Percentiles rank a stretch among this genome's conserved stretches.
These are phyloP conservation scores for Boletus sp. DNA, from an alignment of 768 basidiomycete genomes.

Conservation along the genomic window DNA sequence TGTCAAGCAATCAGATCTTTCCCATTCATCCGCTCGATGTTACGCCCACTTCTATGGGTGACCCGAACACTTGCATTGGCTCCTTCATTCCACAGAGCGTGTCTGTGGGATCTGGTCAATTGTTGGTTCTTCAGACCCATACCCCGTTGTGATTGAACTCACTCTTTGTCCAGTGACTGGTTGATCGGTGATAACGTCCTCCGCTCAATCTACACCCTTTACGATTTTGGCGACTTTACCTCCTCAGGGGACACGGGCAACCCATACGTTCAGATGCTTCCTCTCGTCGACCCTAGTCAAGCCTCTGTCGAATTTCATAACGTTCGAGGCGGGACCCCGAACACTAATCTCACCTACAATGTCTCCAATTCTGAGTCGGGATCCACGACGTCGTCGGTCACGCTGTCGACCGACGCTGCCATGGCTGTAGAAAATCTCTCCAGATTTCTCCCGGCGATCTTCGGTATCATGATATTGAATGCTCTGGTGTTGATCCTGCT, in stretches of 20 bases:
- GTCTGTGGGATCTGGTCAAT: constrained; percentile 58
- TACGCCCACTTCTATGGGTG: constrained; percentile 43
- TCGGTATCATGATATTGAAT: constrained; percentile 76
- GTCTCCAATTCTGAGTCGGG: constrained; percentile 42
- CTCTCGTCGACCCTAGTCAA: constrained; percentile 62
- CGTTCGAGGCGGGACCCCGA: constrained; percentile 60
- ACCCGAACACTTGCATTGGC: constrained; percentile 59
- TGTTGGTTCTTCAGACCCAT: constrained; percentile 42
- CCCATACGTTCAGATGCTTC: constrained; percentile 74
- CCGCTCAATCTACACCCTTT: constrained; percentile 77
- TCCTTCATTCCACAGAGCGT: constrained; percentile 68
- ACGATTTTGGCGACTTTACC: constrained; percentile 81
- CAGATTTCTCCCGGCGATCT: constrained; percentile 66
- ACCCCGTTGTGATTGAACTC: neutral
- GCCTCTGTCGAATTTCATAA: constrained; percentile 71
- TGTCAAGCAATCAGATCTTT: constrained; percentile 61
- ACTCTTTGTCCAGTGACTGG: constrained; percentile 58
- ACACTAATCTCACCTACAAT: constrained; percentile 66
- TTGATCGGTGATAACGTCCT: constrained; percentile 80
- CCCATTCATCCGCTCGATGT: constrained; percentile 81
- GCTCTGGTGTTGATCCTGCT: constrained; percentile 64
- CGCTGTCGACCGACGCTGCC: constrained; percentile 56
- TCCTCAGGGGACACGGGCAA: constrained; percentile 60
- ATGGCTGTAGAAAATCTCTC: constrained; percentile 60
- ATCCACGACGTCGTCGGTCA: constrained; percentile 44